Evolutionary conservation across 441 rosid genomes (phyloP).

Genomic region (Aleurites moluccanus): DNA sequence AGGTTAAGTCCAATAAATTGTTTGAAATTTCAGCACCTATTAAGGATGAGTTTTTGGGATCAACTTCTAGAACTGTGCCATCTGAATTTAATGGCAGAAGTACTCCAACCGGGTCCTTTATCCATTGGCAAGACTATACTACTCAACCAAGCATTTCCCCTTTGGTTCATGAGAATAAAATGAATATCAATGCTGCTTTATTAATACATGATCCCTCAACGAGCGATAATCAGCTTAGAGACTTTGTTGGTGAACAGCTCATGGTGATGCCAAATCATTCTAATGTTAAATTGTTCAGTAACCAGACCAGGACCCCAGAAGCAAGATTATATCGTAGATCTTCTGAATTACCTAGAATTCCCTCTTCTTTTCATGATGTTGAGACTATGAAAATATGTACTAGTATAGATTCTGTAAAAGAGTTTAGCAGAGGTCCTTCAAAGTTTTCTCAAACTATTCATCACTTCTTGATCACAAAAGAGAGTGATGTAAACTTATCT

Average conservation of each 20-base stretch:
- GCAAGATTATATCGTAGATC: constrained; percentile 20
- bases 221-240: constrained; percentile 23
- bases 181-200: constrained; percentile 20
- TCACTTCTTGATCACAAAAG: constrained; percentile 43
- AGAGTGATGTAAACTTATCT: constrained; percentile 41
- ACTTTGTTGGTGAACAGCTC: constrained; percentile 23
- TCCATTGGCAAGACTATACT: constrained; percentile 22
- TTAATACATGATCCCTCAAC: constrained; percentile 28
- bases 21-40: constrained; percentile 31
- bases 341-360: constrained; percentile 31
- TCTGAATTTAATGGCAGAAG: constrained; percentile 24
- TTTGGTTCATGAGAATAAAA: constrained; percentile 34
- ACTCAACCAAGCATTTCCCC: constrained; percentile 29
- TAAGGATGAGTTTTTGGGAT: constrained; percentile 28
- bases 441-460: constrained; percentile 39
- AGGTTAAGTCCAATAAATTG: constrained; percentile 29
- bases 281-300: constrained; percentile 26
- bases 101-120: constrained; percentile 22
- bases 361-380: constrained; percentile 32
- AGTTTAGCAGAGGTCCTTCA: constrained; percentile 32
- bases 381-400: constrained; percentile 52
- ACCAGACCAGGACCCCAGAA: constrained; percentile 21
- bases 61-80: constrained; percentile 37
- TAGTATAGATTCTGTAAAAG: constrained; percentile 43
- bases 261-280: constrained; percentile 23